Percentiles rank a stretch among this genome's conserved stretches.
phyloP scores from a whole-genome alignment of 306 rosid genomes.

The Cicer judaicum region DNA sequence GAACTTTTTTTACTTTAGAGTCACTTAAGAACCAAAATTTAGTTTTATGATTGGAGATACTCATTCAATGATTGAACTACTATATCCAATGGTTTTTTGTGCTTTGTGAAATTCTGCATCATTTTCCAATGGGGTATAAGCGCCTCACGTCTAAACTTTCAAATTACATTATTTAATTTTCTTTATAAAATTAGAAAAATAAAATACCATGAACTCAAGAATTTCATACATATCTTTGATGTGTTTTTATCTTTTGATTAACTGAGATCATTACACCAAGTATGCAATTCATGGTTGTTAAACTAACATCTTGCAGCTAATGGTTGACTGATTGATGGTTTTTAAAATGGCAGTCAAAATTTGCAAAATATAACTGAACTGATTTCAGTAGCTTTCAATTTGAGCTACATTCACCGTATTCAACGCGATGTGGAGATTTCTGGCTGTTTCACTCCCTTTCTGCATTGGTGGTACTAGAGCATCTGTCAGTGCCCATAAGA shows the following conservation, averaged over 20 bases:
- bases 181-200: too few relatives aligned
- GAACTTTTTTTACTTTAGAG: too few relatives aligned
- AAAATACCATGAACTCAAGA: too few relatives aligned
- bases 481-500: slow-evolving; percentile 91
- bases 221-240: too few relatives aligned
- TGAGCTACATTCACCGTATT: slow-evolving; percentile 59
- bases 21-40: too few relatives aligned
- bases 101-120: neutral
- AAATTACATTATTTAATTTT: too few relatives aligned
- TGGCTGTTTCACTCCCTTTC: slow-evolving; percentile 85
- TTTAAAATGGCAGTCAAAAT: neutral
- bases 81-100: neutral
- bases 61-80: neutral
- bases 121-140: neutral
- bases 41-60: neutral
- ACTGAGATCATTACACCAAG: too few relatives aligned
- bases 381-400: neutral
- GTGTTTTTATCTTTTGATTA: too few relatives aligned
- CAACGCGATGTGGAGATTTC: slow-evolving; percentile 88
- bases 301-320: neutral
- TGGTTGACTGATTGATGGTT: neutral
- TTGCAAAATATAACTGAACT: neutral
- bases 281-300: neutral
- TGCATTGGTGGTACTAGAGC: slow-evolving; percentile 92
- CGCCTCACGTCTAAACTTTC: too few relatives aligned